Evolutionary conservation across 2,329 filamentous ascomycete genomes (phyloP).

Genomic region (Colletotrichum destructivum): DNA sequence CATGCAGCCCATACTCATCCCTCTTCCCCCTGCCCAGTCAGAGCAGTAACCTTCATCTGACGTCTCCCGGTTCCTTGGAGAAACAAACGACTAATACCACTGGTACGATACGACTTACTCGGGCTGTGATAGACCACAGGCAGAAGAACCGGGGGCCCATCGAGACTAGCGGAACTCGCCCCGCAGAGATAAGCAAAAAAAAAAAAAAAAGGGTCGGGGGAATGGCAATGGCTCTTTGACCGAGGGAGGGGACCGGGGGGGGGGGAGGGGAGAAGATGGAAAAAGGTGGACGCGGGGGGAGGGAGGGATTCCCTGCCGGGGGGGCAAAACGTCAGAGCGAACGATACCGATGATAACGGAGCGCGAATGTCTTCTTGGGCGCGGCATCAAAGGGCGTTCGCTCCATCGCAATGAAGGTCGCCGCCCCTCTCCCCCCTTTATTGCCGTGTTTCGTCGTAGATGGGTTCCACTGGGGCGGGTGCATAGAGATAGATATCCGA

Average conservation of each 20-base stretch:
- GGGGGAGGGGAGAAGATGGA: slow-evolving; percentile 22
- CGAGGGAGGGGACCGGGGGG: slow-evolving; percentile 12
- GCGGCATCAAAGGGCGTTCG: background rate
- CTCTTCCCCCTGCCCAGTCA: slow-evolving; percentile 9
- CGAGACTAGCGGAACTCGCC: slow-evolving; percentile 4
- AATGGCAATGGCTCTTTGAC: too few species aligned
- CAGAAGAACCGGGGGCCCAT: slow-evolving; percentile 4
- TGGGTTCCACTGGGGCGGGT: slow-evolving; percentile 16
- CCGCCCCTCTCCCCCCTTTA: slow-evolving; percentile 5
- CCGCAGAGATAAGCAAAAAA: slow-evolving; percentile 38
- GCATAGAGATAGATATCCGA: slow-evolving; percentile 10
- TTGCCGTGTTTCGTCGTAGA: background rate
- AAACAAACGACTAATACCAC: slow-evolving; percentile 5
- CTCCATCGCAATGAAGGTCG: background rate
- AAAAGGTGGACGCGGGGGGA: slow-evolving; percentile 29
- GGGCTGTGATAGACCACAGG: slow-evolving; percentile 35
- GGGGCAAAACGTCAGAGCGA: slow-evolving; percentile 26
- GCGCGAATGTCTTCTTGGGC: background rate
- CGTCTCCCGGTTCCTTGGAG: slow-evolving; percentile 34
- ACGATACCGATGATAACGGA: slow-evolving; percentile 39
- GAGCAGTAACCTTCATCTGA: slow-evolving; percentile 39
- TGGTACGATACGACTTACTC: slow-evolving; percentile 36
- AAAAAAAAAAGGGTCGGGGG: background rate
- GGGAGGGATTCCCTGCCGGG: slow-evolving; percentile 17
- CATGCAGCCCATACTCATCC: background rate